These are phyloP conservation scores for Phialophora macrospora DNA, from an alignment of 2,329 filamentous ascomycete genomes.

Conservation along the genomic window DNA sequence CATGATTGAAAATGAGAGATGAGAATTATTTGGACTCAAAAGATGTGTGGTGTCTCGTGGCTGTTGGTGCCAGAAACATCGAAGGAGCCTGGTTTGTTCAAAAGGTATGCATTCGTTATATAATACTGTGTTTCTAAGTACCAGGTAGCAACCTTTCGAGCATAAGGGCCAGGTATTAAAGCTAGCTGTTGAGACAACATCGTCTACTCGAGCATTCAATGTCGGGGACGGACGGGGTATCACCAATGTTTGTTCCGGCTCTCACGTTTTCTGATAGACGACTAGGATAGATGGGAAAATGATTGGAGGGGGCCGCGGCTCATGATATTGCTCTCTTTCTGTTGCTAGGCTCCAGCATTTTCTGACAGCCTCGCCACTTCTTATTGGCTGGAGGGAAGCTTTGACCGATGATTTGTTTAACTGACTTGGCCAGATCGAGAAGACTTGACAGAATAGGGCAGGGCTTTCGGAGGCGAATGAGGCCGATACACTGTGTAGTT, in stretches of 20 bases:
- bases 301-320: not conserved
- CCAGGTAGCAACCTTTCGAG: not conserved
- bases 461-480: conserved; percentile 3
- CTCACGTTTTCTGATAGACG: not conserved
- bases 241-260: not conserved
- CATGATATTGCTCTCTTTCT: not conserved
- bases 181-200: not conserved
- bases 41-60: not conserved
- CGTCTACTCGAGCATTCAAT: not conserved
- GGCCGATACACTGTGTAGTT: not conserved
- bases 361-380: not conserved
- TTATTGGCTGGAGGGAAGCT: not conserved
- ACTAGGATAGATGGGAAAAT: not conserved
- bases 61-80: not conserved
- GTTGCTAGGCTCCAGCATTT: conserved; percentile 7
- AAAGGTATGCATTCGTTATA: not conserved
- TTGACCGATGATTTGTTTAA: not conserved
- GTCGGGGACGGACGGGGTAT: not conserved
- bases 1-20: not conserved
- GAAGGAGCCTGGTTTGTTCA: not conserved
- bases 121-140: not conserved
- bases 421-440: not conserved
- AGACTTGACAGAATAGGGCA: conserved; percentile 1
- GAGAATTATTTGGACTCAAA: not conserved
- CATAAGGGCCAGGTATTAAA: no score